Percentiles rank a stretch among this genome's conserved stretches.
These are phyloP conservation scores for Penicillium italicum DNA, from an alignment of 2,329 filamentous ascomycete genomes.

Conservation along the genomic window DNA sequence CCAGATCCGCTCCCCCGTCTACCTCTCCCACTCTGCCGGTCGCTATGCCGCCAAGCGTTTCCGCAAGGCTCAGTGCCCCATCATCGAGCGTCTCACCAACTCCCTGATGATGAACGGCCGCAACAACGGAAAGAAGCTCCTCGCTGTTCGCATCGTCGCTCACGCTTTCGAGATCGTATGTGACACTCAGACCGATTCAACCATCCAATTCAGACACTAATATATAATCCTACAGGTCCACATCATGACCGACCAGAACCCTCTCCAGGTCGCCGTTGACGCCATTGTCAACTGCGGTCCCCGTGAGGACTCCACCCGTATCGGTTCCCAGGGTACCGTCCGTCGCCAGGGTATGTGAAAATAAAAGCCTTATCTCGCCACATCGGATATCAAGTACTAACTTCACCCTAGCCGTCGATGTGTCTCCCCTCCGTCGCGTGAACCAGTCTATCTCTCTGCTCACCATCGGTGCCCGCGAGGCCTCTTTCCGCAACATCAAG, in stretches of 20 bases:
- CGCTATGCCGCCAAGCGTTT: conserved; percentile 99
- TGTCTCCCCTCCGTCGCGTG: conserved; percentile 97
- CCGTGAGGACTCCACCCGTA: conserved; percentile 99
- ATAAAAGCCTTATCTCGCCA: not conserved
- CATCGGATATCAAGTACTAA: not conserved
- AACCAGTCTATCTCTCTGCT: conserved; percentile 99
- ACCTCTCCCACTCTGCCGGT: conserved; percentile 97
- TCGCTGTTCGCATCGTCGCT: conserved; percentile 98
- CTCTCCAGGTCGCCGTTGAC: conserved; percentile 98
- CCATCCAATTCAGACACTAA: conserved; percentile 14
- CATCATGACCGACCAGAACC: conserved; percentile 99
- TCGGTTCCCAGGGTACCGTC: conserved; percentile 98
- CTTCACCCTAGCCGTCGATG: conserved; percentile 75
- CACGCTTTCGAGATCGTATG: conserved; percentile 99
- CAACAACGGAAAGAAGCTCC: conserved; percentile 99
- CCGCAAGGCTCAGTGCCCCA: conserved; percentile 99
- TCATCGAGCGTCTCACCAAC: conserved; percentile 99
- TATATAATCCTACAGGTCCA: conserved; percentile 66
- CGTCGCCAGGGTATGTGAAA: conserved; percentile 67
- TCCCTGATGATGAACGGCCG: conserved; percentile 99
- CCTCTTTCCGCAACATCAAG: conserved; percentile 99
- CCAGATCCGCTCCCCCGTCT: conserved; percentile 98
- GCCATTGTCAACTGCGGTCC: conserved; percentile 99
- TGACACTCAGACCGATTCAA: conserved; percentile 29
- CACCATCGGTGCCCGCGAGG: conserved; percentile 98